Conservation (phyloP, 495 filamentous ascomycete species). For the Tuber borchii region DNA sequence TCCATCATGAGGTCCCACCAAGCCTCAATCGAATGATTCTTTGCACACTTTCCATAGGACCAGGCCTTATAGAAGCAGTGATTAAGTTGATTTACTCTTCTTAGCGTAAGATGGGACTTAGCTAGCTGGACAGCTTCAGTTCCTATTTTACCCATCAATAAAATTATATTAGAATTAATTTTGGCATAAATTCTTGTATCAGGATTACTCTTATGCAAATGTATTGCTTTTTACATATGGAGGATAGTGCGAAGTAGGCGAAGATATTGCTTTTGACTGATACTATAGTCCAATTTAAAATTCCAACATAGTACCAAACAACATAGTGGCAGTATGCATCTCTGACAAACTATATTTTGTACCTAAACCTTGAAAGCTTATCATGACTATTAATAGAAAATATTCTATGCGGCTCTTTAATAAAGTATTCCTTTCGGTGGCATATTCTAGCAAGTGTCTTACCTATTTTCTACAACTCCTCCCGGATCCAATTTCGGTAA, state of each 20-base stretch:
- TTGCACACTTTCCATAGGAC: not conserved
- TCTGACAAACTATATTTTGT: constrained; percentile 18
- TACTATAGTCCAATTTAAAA: constrained; percentile 1
- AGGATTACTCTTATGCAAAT: not conserved
- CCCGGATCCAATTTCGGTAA: too few species aligned
- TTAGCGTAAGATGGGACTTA: not conserved
- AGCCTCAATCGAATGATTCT: not conserved
- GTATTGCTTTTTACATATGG: constrained; percentile 6
- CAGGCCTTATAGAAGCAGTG: not conserved
- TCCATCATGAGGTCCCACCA: too few species aligned
- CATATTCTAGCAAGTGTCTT: too few species aligned
- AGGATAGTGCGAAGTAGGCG: not conserved
- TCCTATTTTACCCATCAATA: too few species aligned
- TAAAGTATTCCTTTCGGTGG: too few species aligned
- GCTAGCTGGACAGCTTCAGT: constrained; percentile 5
- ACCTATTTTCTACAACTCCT: too few species aligned
- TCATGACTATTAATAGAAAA: constrained; percentile 14
- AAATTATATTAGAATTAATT: too few species aligned
- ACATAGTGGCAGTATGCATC: constrained; percentile 22
- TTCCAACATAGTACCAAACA: constrained; percentile 10
- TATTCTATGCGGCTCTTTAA: too few species aligned
- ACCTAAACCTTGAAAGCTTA: constrained; percentile 13
- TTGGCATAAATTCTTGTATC: too few species aligned
- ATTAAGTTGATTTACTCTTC: not conserved
- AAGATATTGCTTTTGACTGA: constrained; percentile 17